These are phyloP conservation scores for Zostera marina DNA, from an alignment of 116 monocot species.

Conservation along the genomic window DNA sequence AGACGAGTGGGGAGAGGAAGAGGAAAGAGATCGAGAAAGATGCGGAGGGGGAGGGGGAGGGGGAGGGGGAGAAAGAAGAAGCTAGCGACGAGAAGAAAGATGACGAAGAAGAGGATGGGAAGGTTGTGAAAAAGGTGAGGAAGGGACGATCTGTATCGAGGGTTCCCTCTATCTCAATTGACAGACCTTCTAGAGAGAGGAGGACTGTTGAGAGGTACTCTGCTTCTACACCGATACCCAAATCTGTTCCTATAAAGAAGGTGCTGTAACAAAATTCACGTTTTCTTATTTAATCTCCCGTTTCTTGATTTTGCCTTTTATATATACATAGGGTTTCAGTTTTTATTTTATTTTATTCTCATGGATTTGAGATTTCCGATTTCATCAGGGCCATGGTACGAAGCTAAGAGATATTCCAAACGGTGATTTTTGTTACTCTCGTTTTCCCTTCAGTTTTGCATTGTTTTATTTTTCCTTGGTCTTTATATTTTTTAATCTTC, in stretches of 20 bases:
- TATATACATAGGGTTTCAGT: too few relatives aligned
- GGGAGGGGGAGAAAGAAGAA: background rate
- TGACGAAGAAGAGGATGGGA: slow-evolving; percentile 9
- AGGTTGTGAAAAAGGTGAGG: background rate
- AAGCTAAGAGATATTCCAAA: slow-evolving; percentile 15
- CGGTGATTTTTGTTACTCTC: slow-evolving; percentile 5
- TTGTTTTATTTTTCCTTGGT: background rate
- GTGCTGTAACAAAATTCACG: slow-evolving; percentile 6
- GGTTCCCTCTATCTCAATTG: background rate
- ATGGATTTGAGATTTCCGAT: background rate
- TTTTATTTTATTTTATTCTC: too few relatives aligned
- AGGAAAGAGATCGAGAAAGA: background rate
- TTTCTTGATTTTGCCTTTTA: background rate
- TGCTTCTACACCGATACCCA: slow-evolving; percentile 16
- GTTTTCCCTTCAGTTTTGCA: background rate
- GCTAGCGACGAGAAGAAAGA: slow-evolving; percentile 7
- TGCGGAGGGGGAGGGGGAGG: background rate
- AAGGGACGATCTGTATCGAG: background rate
- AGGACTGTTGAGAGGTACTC: slow-evolving; percentile 54
- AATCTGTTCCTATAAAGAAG: slow-evolving; percentile 27
- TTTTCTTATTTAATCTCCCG: background rate
- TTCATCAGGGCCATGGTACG: slow-evolving; percentile 7
- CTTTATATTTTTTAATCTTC: background rate
- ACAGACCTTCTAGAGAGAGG: slow-evolving; percentile 50
- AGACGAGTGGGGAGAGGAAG: background rate